These are phyloP conservation scores for Celoporthe dispersa DNA, from an alignment of 2,329 filamentous ascomycete genomes.

Conservation along the genomic window DNA sequence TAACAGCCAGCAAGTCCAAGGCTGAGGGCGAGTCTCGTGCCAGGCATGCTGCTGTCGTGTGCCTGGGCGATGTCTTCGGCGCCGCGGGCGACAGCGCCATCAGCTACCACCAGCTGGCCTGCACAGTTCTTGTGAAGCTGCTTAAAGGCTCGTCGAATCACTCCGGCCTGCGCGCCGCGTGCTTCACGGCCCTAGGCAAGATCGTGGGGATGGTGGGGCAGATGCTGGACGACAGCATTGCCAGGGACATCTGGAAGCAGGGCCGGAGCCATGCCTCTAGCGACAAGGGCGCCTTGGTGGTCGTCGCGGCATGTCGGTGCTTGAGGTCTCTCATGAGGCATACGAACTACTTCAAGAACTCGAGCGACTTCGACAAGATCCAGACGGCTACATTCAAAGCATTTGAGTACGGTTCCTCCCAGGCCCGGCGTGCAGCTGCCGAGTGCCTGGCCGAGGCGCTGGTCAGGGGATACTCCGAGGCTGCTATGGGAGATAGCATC, in stretches of 20 bases:
- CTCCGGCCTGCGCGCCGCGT: slow-evolving; percentile 78
- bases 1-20: slow-evolving; percentile 75
- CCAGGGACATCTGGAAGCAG: slow-evolving; percentile 94
- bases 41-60: slow-evolving; percentile 87
- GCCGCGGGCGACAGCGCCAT: slow-evolving; percentile 94
- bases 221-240: slow-evolving; percentile 81
- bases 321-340: slow-evolving; percentile 72
- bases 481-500: slow-evolving; percentile 51
- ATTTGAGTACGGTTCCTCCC: slow-evolving; percentile 75
- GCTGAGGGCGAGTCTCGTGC: slow-evolving; percentile 75
- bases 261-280: slow-evolving; percentile 73
- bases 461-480: slow-evolving; percentile 77
- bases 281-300: slow-evolving; percentile 84
- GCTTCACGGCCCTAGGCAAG: slow-evolving; percentile 77
- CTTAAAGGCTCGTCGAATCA: slow-evolving; percentile 80
- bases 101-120: slow-evolving; percentile 76
- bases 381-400: slow-evolving; percentile 83
- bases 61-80: slow-evolving; percentile 86
- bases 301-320: slow-evolving; percentile 79
- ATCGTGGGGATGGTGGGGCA: slow-evolving; percentile 74
- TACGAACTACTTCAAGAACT: slow-evolving; percentile 85
- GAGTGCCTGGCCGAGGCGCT: slow-evolving; percentile 84
- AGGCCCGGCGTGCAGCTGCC: slow-evolving; percentile 83
- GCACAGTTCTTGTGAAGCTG: slow-evolving; percentile 73
- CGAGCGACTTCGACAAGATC: slow-evolving; percentile 86